These are phyloP conservation scores for Pichia terricola DNA, from an alignment of 1,139 yeast species.

Conservation along the genomic window DNA sequence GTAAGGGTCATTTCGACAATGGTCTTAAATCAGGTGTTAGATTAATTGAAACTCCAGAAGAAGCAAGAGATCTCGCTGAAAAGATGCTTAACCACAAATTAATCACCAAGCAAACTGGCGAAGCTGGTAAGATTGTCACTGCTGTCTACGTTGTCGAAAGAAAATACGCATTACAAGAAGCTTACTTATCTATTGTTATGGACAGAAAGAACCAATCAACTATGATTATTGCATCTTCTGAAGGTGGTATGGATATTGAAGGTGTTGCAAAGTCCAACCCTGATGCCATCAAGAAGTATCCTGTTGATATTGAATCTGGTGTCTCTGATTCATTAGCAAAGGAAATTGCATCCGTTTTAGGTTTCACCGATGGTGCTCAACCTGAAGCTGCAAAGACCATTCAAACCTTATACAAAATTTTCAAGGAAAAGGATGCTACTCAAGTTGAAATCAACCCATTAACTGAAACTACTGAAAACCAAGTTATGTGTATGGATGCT, in stretches of 20 bases:
- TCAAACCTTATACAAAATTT: conserved; percentile 79
- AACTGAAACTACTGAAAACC: conserved; percentile 83
- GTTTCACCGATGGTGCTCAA: conserved; percentile 70
- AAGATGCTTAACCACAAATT: conserved; percentile 89
- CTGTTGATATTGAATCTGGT: conserved; percentile 68
- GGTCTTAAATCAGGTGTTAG: conserved; percentile 97
- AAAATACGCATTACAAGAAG: conserved; percentile 88
- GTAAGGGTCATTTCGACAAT: conserved; percentile 94
- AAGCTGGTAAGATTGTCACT: conserved; percentile 93
- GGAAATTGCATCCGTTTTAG: conserved; percentile 70
- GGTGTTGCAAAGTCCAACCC: conserved; percentile 94
- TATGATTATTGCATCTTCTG: conserved; percentile 88
- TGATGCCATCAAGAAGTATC: conserved; percentile 82
- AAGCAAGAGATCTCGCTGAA: conserved; percentile 77
- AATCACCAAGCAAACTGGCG: conserved; percentile 97
- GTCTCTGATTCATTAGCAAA: conserved; percentile 71
- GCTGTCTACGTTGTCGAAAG: conserved; percentile 96
- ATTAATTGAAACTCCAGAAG: conserved; percentile 75
- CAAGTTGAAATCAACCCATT: conserved; percentile 98
- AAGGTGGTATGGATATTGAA: conserved; percentile 99
- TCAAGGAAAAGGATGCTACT: conserved; percentile 87
- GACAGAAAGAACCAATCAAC: conserved; percentile 90
- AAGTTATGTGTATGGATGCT: conserved; percentile 98
- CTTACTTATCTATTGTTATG: conserved; percentile 88
- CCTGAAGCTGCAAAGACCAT: conserved; percentile 84